Conservation (phyloP, 768 basidiomycete genomes). For the Kwoniella mangroviensis region DNA sequence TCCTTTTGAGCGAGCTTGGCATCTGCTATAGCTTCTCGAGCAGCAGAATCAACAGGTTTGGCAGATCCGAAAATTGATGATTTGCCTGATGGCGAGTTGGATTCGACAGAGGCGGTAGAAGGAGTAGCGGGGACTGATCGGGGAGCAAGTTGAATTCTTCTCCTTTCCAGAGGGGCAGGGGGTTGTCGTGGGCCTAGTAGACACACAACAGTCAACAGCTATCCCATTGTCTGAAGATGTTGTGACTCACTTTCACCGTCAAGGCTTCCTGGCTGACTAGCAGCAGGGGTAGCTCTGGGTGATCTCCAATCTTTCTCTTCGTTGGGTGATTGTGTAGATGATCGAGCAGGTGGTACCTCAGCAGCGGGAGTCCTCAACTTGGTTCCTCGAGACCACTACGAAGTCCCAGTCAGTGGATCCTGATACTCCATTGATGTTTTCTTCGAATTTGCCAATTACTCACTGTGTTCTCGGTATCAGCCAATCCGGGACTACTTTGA, state of each 20-base stretch:
- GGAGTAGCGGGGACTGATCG: conserved; percentile 70
- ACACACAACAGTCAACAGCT: conserved; percentile 60
- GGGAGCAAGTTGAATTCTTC: conserved; percentile 84
- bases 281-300: conserved; percentile 35
- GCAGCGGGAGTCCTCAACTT: conserved; percentile 50
- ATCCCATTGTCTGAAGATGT: neutral
- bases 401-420: neutral
- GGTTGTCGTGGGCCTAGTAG: conserved; percentile 61
- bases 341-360: conserved; percentile 28
- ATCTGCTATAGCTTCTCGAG: conserved; percentile 64
- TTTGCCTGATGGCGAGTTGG: conserved; percentile 63
- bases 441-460: conserved; percentile 13
- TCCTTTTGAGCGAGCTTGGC: conserved; percentile 49
- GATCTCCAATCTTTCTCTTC: conserved; percentile 55
- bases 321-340: conserved; percentile 32
- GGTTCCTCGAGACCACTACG: conserved; percentile 56
- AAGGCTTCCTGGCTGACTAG: conserved; percentile 31
- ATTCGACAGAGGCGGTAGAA: conserved; percentile 67
- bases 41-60: conserved; percentile 81
- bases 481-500: conserved; percentile 56
- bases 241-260: conserved; percentile 30
- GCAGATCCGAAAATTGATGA: conserved; percentile 86
- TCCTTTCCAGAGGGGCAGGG: conserved; percentile 76
- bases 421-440: neutral
- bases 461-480: conserved; percentile 74